Evolutionary conservation across 108 stramenopile species (phyloP).

Genomic region (Stephanodiscus triporus): DNA sequence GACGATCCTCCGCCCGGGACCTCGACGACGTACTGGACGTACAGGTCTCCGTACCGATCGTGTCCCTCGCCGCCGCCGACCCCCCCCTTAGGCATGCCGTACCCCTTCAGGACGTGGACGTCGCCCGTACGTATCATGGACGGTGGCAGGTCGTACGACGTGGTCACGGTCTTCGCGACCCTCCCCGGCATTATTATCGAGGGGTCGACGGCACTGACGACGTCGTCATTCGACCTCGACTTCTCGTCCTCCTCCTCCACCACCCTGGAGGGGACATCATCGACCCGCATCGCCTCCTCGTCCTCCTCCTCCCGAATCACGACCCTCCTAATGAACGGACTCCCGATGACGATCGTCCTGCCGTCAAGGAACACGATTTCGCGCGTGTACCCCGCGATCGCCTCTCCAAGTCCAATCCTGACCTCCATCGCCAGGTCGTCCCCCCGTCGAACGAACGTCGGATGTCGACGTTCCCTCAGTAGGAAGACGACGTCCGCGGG

Average conservation of each 20-base stretch:
- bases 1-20: slow-evolving; percentile 44
- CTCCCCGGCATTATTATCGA: neutral
- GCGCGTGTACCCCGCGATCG: slow-evolving; percentile 59
- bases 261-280: slow-evolving; percentile 11
- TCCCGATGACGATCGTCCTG: slow-evolving; percentile 39
- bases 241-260: slow-evolving; percentile 14
- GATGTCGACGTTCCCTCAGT: slow-evolving; percentile 57
- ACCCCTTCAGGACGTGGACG: slow-evolving; percentile 81
- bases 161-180: slow-evolving; percentile 6
- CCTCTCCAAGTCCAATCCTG: slow-evolving; percentile 65
- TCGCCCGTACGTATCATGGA: slow-evolving; percentile 67
- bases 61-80: neutral
- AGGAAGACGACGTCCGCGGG: slow-evolving; percentile 83
- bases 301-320: slow-evolving; percentile 6
- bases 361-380: slow-evolving; percentile 68
- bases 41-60: slow-evolving; percentile 73
- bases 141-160: slow-evolving; percentile 24
- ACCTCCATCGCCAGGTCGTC: slow-evolving; percentile 81
- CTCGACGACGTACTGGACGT: slow-evolving; percentile 81
- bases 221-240: neutral
- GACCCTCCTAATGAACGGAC: slow-evolving; percentile 44
- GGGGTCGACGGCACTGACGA: neutral
- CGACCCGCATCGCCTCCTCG: slow-evolving; percentile 7
- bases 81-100: slow-evolving; percentile 74
- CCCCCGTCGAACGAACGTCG: slow-evolving; percentile 67